A percentile compares a stretch with the other conserved stretches of the same genome.
Conservation (phyloP, 2,329 filamentous ascomycete species). For the Cytospora paraplurivora region DNA sequence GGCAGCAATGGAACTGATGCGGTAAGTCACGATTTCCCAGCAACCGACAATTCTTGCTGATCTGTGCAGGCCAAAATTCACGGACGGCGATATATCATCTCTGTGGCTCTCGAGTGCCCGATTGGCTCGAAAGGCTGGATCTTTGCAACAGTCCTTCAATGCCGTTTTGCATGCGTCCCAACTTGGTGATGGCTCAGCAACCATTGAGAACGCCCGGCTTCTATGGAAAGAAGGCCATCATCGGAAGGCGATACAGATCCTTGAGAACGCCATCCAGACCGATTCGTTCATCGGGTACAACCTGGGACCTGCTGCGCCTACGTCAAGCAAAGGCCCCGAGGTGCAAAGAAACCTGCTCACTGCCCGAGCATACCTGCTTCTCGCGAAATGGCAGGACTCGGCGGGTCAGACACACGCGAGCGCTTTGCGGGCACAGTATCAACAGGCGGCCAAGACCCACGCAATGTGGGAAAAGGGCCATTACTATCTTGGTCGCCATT, state of each 20-base stretch:
- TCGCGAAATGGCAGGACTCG: slow-evolving; percentile 95
- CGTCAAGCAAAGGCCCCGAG: slow-evolving; percentile 45
- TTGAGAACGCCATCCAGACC: slow-evolving; percentile 81
- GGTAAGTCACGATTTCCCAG: slow-evolving; percentile 48
- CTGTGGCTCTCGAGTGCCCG: slow-evolving; percentile 85
- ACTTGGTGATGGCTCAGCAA: slow-evolving; percentile 82
- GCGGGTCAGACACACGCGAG: slow-evolving; percentile 90
- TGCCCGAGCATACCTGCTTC: slow-evolving; percentile 80
- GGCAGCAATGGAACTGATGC: slow-evolving; percentile 80
- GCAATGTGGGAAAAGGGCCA: slow-evolving; percentile 92
- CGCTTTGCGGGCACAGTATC: slow-evolving; percentile 79
- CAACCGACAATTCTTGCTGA: slow-evolving; percentile 33
- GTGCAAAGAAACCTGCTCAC: slow-evolving; percentile 62
- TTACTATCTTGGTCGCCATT: slow-evolving; percentile 95
- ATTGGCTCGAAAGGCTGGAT: slow-evolving; percentile 82
- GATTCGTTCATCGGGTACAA: slow-evolving; percentile 64
- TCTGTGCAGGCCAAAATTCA: slow-evolving; percentile 57
- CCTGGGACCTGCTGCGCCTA: slow-evolving; percentile 39
- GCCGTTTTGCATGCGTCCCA: slow-evolving; percentile 86
- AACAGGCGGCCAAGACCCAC: slow-evolving; percentile 72
- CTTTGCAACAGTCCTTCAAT: slow-evolving; percentile 86
- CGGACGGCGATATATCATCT: slow-evolving; percentile 73
- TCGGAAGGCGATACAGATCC: slow-evolving; percentile 88
- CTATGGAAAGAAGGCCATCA: slow-evolving; percentile 93
- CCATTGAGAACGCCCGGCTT: slow-evolving; percentile 90